Evolutionary conservation across 2,329 filamentous ascomycete species (phyloP).

Genomic region (Pestalotiopsis fici): DNA sequence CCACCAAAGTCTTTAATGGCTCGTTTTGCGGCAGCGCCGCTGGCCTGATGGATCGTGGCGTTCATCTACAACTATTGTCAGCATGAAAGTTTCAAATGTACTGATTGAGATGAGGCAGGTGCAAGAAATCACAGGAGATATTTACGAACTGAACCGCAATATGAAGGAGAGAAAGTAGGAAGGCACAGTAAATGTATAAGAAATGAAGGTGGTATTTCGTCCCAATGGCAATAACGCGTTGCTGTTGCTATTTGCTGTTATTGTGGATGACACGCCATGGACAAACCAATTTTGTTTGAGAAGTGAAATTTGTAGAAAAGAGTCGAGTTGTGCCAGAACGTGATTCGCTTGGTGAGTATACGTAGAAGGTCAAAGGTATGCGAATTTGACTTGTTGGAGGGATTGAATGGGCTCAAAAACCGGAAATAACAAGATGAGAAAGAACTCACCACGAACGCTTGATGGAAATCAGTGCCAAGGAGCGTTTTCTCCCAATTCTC

Average conservation of each 20-base stretch:
- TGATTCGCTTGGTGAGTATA: neutral
- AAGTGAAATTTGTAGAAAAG: neutral
- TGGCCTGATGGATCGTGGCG: conserved; percentile 46
- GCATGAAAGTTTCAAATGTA: neutral
- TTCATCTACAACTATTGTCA: conserved; percentile 41
- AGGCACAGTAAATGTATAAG: neutral
- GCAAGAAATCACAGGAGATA: neutral
- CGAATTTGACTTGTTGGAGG: too few species aligned
- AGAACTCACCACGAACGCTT: conserved; percentile 51
- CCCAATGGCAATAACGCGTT: neutral
- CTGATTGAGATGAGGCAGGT: neutral
- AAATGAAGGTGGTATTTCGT: neutral
- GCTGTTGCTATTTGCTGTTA: neutral
- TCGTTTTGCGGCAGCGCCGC: conserved; percentile 33
- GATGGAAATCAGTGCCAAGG: conserved; percentile 52
- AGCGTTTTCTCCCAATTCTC: conserved; percentile 54
- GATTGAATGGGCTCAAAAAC: too few species aligned
- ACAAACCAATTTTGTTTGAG: neutral
- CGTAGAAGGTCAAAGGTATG: neutral
- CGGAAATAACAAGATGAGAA: neutral
- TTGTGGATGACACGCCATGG: neutral
- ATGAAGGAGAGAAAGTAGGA: neutral
- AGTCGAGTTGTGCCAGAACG: neutral
- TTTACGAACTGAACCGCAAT: neutral
- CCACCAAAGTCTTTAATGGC: conserved; percentile 47